phyloP scores from a whole-genome alignment of 257 asterid species.

The Ophiorrhiza pumila region DNA sequence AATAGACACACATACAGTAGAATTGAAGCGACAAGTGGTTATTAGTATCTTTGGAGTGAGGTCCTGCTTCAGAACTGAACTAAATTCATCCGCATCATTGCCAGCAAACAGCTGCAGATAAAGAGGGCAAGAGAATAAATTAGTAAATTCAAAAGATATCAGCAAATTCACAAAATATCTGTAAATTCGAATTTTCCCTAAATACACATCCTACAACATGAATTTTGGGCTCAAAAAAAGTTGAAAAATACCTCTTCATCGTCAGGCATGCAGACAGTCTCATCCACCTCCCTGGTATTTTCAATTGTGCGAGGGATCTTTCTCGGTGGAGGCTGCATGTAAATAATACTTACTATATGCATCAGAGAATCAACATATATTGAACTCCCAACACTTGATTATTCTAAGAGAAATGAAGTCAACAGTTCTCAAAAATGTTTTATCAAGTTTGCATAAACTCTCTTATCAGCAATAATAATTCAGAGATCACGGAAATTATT shows the following conservation, averaged over 20 bases:
- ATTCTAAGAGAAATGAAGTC: neutral
- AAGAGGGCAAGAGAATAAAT: neutral
- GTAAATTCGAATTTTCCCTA: neutral
- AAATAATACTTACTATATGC: neutral
- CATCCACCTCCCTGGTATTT: conserved; percentile 85
- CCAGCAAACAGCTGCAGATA: conserved; percentile 61
- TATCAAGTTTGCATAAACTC: neutral
- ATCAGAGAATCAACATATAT: neutral
- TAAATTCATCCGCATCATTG: conserved; percentile 89
- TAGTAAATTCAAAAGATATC: neutral
- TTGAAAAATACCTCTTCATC: conserved; percentile 57
- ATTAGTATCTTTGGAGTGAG: conserved; percentile 68
- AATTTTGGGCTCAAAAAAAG: neutral
- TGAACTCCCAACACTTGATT: neutral
- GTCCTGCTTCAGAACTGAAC: conserved; percentile 53
- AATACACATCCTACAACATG: neutral
- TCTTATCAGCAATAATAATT: neutral
- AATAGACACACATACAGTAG: conserved; percentile 50
- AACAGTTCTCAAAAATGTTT: neutral
- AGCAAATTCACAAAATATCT: neutral
- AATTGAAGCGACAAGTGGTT: conserved; percentile 85
- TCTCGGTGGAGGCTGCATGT: conserved; percentile 53
- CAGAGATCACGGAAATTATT: neutral
- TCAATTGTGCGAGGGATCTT: conserved; percentile 79
- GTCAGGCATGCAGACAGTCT: conserved; percentile 84